Percentiles rank a stretch among this genome's conserved stretches.
phyloP scores from a whole-genome alignment of 495 filamentous ascomycete species.

The Melanomma pulvis-pyrius region DNA sequence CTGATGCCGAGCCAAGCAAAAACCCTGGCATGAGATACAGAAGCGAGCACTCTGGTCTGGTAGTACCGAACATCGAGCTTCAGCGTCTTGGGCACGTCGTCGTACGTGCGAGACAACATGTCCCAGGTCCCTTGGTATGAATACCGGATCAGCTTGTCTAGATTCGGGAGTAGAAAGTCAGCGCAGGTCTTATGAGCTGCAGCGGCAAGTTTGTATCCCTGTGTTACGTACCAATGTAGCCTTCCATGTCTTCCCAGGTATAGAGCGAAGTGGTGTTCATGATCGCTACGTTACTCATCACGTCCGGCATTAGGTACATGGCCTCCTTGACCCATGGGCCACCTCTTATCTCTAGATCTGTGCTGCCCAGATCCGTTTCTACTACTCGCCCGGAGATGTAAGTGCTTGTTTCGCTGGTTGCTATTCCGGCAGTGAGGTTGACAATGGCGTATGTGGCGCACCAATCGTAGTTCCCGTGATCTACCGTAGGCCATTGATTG shows the following conservation, averaged over 20 bases:
- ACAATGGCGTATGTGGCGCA: neutral
- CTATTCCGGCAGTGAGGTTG: neutral
- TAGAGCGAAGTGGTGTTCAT: conserved; percentile 4
- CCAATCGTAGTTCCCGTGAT: neutral
- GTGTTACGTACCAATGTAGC: no score
- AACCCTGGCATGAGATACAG: neutral
- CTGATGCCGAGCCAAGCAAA: neutral
- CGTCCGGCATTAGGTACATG: neutral
- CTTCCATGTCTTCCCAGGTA: neutral
- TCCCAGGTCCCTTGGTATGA: conserved; percentile 2
- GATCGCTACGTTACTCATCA: neutral
- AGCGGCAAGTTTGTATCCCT: no score
- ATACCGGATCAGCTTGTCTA: neutral
- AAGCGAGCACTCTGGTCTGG: neutral
- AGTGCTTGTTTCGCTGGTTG: neutral
- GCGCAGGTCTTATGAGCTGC: no score
- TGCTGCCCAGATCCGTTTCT: neutral
- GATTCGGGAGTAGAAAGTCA: no score
- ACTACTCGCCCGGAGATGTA: neutral
- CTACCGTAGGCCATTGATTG: neutral
- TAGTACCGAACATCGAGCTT: neutral
- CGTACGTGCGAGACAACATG: neutral
- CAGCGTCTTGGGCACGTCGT: neutral
- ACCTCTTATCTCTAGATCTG: neutral
- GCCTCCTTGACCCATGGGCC: conserved; percentile 1